Evolutionary conservation across 1,139 yeast genomes (phyloP).

Genomic region (Pichia sp.): DNA sequence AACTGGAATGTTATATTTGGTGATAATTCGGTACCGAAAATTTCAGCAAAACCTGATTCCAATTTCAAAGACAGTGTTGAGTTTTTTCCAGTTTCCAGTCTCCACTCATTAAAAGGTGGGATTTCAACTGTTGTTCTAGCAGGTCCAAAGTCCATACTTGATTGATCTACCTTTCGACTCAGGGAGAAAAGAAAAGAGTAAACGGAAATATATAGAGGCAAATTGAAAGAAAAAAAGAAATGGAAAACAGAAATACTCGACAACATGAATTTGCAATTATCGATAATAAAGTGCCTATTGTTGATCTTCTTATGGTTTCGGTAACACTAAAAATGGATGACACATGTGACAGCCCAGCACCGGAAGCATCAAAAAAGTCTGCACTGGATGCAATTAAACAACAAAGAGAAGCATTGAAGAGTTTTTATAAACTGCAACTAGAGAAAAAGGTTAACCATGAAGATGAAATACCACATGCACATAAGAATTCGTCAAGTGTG

Average conservation of each 20-base stretch:
- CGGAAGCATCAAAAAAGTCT: background rate
- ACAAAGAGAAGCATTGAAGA: slow-evolving; percentile 38
- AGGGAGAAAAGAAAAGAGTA: background rate
- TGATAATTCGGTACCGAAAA: slow-evolving; percentile 90
- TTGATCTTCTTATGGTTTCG: no score
- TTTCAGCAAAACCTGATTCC: slow-evolving; percentile 69
- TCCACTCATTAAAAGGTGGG: slow-evolving; percentile 65
- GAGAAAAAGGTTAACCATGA: background rate
- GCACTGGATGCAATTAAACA: slow-evolving; percentile 11
- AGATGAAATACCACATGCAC: background rate
- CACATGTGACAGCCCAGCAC: background rate
- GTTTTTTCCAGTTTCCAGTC: slow-evolving; percentile 65
- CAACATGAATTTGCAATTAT: background rate
- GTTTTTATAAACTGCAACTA: slow-evolving; percentile 36
- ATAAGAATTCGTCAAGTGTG: slow-evolving; percentile 19
- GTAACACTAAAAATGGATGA: background rate
- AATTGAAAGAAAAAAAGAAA: background rate
- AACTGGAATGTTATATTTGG: slow-evolving; percentile 56
- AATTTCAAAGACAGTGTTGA: slow-evolving; percentile 52
- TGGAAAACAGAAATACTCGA: background rate
- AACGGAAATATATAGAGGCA: background rate
- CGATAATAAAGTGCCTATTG: no score
- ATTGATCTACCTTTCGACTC: background rate
- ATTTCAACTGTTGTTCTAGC: slow-evolving; percentile 25
- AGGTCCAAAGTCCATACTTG: slow-evolving; percentile 14